Evolutionary conservation across 1,284 basidiomycete species (phyloP), one percentile per base, ranked within the genome.

Genomic region (Puccinia coronata): DNA sequence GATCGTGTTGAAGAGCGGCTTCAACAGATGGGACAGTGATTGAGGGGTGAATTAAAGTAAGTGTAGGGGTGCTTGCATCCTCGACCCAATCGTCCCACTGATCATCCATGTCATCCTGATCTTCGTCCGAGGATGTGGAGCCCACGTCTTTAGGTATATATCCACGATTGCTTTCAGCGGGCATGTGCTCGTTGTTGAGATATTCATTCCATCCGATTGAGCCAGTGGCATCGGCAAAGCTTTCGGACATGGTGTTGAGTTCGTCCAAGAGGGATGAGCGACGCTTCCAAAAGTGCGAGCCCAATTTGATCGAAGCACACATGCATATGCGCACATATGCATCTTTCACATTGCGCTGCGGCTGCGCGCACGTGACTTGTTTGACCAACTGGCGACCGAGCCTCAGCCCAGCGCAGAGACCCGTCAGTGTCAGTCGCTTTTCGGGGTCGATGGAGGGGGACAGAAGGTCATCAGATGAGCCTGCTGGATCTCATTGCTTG

Each of bases 81-180:
- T 77, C 74, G 23, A 61, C 34, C 74, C 74, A 77, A 36, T 77
- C 74, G 41, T 77, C 74, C 74, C 74, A 77, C 31, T 63, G 61
- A 28, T 63, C 61, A 41, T 63, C 61, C 20, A 23, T 23, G 12
- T 63, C 61, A 41, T 41, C 61, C 20, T 63, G 61, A 8, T 63
- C 61, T 41, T 63, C 61, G 61, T 63, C 61, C 18, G 61, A 63
- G 9, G 61, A 63, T 31, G 18, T 14, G 16, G 61, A 63, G 12
- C 23, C 61, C 36, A 63, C 14, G 16, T 31, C 61, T 23, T 23
- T 36, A 39, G 23, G 16, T 8, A 20, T 63, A 20, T 23, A 36
- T 8, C 41, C 61, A 63, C 5, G 41, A 39, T 20, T 63, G 36
- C 61, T 63, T 63, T 36, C 61, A 39, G 2, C 36, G 20, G 18